phyloP scores from a whole-genome alignment of 257 asterid species.

The Gentiana straminea region DNA sequence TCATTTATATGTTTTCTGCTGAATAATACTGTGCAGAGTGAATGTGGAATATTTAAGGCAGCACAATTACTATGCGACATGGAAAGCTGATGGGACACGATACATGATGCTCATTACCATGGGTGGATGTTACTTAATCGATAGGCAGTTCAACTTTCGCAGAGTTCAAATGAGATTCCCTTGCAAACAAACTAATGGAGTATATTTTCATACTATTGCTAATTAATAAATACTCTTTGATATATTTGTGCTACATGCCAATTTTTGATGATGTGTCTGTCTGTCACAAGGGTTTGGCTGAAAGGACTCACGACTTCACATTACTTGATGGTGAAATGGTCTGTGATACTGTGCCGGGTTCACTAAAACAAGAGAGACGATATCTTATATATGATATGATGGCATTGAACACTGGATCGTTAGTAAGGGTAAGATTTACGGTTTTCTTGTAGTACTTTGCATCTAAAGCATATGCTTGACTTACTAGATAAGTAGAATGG shows the following conservation, averaged over 20 bases:
- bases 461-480: too few relatives aligned
- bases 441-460: too few relatives aligned
- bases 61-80: conserved; percentile 92
- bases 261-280: conserved; percentile 8
- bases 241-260: conserved; percentile 1
- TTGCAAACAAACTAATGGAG: conserved; percentile 45
- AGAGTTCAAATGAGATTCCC: conserved; percentile 99
- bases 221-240: not conserved
- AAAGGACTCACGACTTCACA: conserved; percentile 65
- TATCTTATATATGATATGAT: conserved; percentile 98
- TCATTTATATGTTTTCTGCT: not conserved
- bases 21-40: conserved; percentile 42
- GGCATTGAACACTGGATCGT: conserved; percentile 61
- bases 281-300: conserved; percentile 48
- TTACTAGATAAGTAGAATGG: too few relatives aligned
- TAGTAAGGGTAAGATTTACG: conserved; percentile 55
- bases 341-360: conserved; percentile 74
- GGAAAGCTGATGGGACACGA: conserved; percentile 99
- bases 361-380: conserved; percentile 47
- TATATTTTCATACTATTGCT: conserved; percentile 19
- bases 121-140: conserved; percentile 93
- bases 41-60: conserved; percentile 83
- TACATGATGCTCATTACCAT: conserved; percentile 94
- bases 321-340: conserved; percentile 99
- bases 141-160: conserved; percentile 77